Base-by-base conservation (phyloP, 2,329 filamentous ascomycete genomes). In the Pseudogymnoascus sp. region DNA sequence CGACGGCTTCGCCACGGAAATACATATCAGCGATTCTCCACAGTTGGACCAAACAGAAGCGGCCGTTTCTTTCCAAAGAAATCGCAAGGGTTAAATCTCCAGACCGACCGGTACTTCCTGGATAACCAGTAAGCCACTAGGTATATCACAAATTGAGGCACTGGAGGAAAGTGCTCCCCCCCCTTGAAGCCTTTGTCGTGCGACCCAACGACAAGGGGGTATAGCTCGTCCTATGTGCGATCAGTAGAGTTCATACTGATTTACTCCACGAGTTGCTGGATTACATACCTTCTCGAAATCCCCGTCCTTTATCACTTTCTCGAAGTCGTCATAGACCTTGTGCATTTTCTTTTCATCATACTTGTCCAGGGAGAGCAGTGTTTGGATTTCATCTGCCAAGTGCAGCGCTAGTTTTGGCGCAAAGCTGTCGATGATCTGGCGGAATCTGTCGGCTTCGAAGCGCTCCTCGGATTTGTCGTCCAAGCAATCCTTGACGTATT, bases 311-410 rank as follows among this genome's bases (percentile, higher is more conserved):
- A 56, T 3, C n/a, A 35, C 50, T 7, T 56, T 56, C 29, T 56
- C 29, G 3, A 56, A 56, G 6, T 33, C 29, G 7, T 21, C 31
- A 56, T 21, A 56, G 50, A 56, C 29, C 17, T 19, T 56, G 2
- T 21, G 10, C 17, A 56, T 19, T 56, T 56, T 68, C 44, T 71
- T 71, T 29, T 75, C 74, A 26, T 72, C 72, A 59, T 73, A 77
- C 61, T 72, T 68, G 6, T 69, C 67, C 15, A 79, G 67, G 1
- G 60, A 69, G 40, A 75, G 59, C 15, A 80, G 72, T 40, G 73
- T 72, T 35, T 69, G 67, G 46, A 80, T 75, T 66, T 80, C 77
- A 6, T 77, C 72, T 2, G 65, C 66, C 10, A 80, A 67, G 65
- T 80, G 78, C 37, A 70, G 61, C 38, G 67, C 66, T 62, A 80